Evolutionary conservation across 2,329 filamentous ascomycete genomes (phyloP).

Genomic region (Stachybotrys chartarum): DNA sequence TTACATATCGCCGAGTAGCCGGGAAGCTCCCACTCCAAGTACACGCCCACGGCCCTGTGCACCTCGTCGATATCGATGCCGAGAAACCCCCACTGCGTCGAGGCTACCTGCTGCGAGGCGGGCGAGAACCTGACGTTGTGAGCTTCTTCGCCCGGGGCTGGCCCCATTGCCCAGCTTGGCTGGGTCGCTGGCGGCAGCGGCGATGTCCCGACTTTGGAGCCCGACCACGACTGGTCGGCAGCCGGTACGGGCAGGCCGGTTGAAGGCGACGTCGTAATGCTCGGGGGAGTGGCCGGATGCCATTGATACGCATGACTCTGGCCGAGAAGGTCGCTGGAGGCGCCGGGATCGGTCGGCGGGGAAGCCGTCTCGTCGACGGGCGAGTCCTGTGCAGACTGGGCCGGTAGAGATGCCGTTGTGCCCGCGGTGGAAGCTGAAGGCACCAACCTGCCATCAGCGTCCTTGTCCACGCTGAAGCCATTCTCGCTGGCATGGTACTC

Average conservation of each 20-base stretch:
- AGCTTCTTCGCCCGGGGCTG: no score
- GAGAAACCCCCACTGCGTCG: neutral
- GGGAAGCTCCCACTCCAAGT: neutral
- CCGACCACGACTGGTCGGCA: no score
- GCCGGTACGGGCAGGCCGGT: no score
- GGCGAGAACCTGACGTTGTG: no score
- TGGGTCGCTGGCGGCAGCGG: no score
- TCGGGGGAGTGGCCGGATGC: neutral
- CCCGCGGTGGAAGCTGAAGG: no score
- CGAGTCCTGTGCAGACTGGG: neutral
- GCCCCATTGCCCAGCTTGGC: no score
- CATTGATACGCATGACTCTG: neutral
- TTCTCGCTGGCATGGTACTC: neutral
- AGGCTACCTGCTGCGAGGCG: neutral
- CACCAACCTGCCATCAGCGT: neutral
- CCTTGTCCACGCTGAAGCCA: neutral
- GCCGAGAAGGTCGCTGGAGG: neutral
- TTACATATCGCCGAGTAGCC: neutral
- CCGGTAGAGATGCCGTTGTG: no score
- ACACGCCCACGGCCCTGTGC: neutral
- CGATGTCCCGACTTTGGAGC: neutral
- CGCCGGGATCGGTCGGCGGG: neutral
- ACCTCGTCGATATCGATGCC: neutral
- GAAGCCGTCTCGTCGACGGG: neutral
- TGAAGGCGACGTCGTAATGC: no score